phyloP scores from a whole-genome alignment of 164 flowering plant genomes.

The Chimonanthus salicifolius region DNA sequence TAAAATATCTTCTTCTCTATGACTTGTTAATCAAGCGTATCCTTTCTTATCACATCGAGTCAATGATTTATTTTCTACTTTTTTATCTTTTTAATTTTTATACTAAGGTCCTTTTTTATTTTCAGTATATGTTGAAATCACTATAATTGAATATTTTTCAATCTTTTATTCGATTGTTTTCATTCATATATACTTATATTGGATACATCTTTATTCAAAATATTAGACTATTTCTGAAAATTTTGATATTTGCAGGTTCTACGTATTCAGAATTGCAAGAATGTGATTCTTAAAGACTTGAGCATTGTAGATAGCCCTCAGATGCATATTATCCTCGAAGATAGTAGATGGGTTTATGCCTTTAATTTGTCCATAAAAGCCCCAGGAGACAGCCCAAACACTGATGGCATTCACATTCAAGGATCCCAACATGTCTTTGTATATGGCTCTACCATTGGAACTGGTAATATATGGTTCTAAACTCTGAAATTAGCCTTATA shows the following conservation, averaged over 20 bases:
- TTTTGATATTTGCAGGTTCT: not conserved
- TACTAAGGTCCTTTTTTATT: too few relatives aligned
- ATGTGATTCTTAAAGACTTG: constrained; percentile 13
- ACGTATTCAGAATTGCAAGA: not conserved
- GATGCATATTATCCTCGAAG: constrained; percentile 21
- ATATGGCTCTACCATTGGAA: constrained; percentile 14
- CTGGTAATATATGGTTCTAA: constrained; percentile 15
- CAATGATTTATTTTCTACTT: too few relatives aligned
- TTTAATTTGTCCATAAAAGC: constrained; percentile 18
- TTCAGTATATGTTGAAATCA: too few relatives aligned
- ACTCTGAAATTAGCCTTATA: not conserved
- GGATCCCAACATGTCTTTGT: constrained; percentile 12
- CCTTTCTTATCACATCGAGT: too few relatives aligned
- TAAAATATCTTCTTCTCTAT: too few relatives aligned
- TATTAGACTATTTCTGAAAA: too few relatives aligned
- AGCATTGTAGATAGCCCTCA: constrained; percentile 17
- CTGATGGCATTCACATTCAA: constrained; percentile 37
- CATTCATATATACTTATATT: too few relatives aligned
- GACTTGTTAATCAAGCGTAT: too few relatives aligned
- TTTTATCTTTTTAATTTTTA: too few relatives aligned
- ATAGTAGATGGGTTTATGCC: not conserved
- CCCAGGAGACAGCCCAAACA: constrained; percentile 34
- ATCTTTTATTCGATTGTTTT: too few relatives aligned
- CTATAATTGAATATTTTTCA: too few relatives aligned
- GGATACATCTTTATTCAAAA: too few relatives aligned